Base-by-base conservation (phyloP, 2,329 filamentous ascomycete species). In the Cercospora sesami region DNA sequence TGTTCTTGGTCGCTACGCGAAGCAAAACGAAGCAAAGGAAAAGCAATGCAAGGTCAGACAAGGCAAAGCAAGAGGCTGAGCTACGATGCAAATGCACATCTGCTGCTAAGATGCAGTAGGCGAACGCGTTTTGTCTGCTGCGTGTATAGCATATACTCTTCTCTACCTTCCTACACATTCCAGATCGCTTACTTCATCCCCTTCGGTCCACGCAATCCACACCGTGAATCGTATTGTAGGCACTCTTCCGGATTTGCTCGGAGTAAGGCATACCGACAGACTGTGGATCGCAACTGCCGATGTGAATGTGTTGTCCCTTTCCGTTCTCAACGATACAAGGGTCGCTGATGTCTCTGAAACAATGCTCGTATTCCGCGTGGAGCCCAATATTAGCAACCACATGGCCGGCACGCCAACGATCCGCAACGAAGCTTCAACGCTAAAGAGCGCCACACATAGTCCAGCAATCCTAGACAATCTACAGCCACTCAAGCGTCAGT, bases 111-210 rank as follows among this genome's bases (percentile, higher is more conserved):
- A 28, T 55, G 48, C 48, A 30, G 30, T 55, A 14, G 48, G 23
- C 48, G 48, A 28, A 61, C 9, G 26, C 33, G 36, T 48, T 31
- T 8, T 55, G 18, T n/a, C 45, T 53, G 61, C 33, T 57, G 45
- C 61, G 61, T 63, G 33, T 55, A 63, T 55, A 63, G 48, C 48
- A 55, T 55, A 62, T n/a, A 36, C 36, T 55, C 60, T 63, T 30
- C 48, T 55, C 48, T 55, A 55, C 48, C 48, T 28, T 55, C 12
- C 23, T 28, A n/a, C 45, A 48, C 45, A 55, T 23, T 28, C 23
- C 21, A 55, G 48, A 28, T 16, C 16, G 12, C 23, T 16, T 55
- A 28, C 48, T 55, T 30, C 23, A 30, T n/a, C 16, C 6, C 16
- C 23, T 28, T 6, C 48, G 28, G 42, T 18, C 2, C 30, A 31